Conservation (phyloP, 495 filamentous ascomycete species). For the Talaromyces trachyspermus region DNA sequence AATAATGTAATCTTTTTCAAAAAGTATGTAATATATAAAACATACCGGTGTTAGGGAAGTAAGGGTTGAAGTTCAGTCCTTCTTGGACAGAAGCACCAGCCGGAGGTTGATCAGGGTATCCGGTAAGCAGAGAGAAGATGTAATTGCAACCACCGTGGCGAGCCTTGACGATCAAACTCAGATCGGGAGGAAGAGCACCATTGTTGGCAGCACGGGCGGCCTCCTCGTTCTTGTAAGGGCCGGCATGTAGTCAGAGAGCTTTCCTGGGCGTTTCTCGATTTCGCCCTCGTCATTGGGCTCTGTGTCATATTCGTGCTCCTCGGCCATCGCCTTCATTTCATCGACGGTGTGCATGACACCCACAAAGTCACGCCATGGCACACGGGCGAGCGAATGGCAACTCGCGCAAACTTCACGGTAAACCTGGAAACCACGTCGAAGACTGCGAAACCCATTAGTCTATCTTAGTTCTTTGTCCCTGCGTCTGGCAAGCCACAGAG, state of each 20-base stretch:
- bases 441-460: too few relatives aligned
- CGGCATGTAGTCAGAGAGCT: constrained; percentile 95
- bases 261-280: constrained; percentile 95
- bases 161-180: constrained; percentile 95
- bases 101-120: constrained; percentile 94
- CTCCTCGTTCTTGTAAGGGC: constrained; percentile 98
- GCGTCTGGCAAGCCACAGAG: constrained; percentile 3
- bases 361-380: constrained; percentile 90
- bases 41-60: constrained; percentile 92
- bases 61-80: constrained; percentile 99
- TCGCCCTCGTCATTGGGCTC: constrained; percentile 98
- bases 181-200: constrained; percentile 94
- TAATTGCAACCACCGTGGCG: constrained; percentile 98
- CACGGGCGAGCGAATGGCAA: constrained; percentile 91
- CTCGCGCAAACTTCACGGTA: constrained; percentile 98
- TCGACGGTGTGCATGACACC: constrained; percentile 90
- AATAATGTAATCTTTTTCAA: not conserved
- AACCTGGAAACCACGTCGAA: constrained; percentile 99
- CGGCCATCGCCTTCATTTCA: constrained; percentile 93
- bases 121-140: constrained; percentile 94
- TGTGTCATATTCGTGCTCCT: constrained; percentile 97
- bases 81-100: constrained; percentile 72
- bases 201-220: constrained; percentile 97
- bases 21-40: constrained; percentile 11
- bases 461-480: too few relatives aligned